A percentile compares a stretch with the other conserved stretches of the same genome.
Conservation (phyloP, 306 rosid species). For the Glycine tomentella region DNA sequence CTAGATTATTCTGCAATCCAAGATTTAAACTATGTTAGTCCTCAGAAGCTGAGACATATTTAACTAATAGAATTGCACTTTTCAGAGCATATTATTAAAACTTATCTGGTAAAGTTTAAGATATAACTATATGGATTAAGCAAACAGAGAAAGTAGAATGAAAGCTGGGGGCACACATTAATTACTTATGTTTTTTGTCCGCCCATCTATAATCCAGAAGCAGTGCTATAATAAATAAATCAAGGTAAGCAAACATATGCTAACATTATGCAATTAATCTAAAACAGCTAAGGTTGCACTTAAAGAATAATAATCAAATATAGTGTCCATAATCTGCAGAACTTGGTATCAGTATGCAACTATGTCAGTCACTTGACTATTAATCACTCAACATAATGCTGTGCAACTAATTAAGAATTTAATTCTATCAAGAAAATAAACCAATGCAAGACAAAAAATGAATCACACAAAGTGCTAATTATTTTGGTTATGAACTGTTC, state of each 20-base stretch:
- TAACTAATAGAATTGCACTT: not conserved
- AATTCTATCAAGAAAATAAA: not conserved
- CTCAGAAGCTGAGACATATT: conserved; percentile 20
- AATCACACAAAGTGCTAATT: not conserved
- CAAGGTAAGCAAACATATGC: conserved; percentile 31
- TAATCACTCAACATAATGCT: conserved; percentile 23
- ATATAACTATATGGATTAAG: not conserved
- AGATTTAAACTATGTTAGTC: conserved; percentile 34
- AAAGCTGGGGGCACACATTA: conserved; percentile 3
- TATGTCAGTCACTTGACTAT: not conserved
- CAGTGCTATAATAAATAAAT: conserved; percentile 18
- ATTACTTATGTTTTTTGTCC: conserved; percentile 16
- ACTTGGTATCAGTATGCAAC: conserved; percentile 2
- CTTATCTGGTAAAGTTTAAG: conserved; percentile 15
- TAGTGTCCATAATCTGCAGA: conserved; percentile 25
- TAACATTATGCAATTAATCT: conserved; percentile 36
- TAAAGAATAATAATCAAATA: conserved; percentile 26
- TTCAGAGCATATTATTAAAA: conserved; percentile 10
- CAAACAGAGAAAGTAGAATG: conserved; percentile 6
- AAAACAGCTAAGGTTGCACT: conserved; percentile 23
- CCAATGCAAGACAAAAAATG: not conserved
- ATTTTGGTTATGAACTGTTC: not conserved
- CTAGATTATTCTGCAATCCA: conserved; percentile 53
- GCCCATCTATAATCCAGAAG: conserved; percentile 23
- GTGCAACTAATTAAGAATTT: conserved; percentile 19